Conservation (phyloP, 345 rosid genomes). For the Alliaria petiolata region DNA sequence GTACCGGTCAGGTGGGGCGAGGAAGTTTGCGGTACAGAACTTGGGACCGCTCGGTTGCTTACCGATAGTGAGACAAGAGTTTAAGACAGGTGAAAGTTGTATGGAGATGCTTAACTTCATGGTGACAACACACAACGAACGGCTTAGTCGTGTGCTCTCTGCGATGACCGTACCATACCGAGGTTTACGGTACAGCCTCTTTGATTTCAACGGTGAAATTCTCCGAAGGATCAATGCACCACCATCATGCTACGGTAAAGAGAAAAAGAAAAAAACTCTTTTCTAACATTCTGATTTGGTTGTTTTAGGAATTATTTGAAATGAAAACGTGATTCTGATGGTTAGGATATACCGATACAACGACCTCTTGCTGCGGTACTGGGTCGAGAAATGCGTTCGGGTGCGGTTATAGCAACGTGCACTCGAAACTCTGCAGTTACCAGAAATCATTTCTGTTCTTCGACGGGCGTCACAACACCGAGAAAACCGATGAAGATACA, state of each 20-base stretch:
- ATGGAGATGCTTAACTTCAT: slow-evolving; percentile 18
- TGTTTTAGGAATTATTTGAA: not conserved
- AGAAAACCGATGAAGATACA: slow-evolving; percentile 24
- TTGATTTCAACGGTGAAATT: slow-evolving; percentile 26
- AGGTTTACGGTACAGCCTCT: slow-evolving; percentile 19
- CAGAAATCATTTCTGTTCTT: slow-evolving; percentile 28
- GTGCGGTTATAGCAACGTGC: slow-evolving; percentile 27
- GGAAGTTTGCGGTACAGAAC: slow-evolving; percentile 32
- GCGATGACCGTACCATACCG: not conserved
- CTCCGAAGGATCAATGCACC: slow-evolving; percentile 23
- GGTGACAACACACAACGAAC: slow-evolving; percentile 25
- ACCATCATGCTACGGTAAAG: slow-evolving; percentile 10
- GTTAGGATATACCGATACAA: slow-evolving; percentile 31
- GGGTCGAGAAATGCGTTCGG: slow-evolving; percentile 35
- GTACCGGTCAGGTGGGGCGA: slow-evolving; percentile 31
- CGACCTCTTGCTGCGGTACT: slow-evolving; percentile 29
- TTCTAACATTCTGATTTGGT: not conserved
- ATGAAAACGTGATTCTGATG: not conserved
- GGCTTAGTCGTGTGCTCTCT: not conserved
- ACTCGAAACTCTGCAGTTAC: slow-evolving; percentile 31
- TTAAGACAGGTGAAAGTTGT: slow-evolving; percentile 17
- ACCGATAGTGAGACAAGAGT: slow-evolving; percentile 29
- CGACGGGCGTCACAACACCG: slow-evolving; percentile 35
- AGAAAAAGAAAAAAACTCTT: not conserved
- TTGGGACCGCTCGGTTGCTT: slow-evolving; percentile 33